Conservation (phyloP, 2,329 filamentous ascomycete species). For the Penicillium sp. region DNA sequence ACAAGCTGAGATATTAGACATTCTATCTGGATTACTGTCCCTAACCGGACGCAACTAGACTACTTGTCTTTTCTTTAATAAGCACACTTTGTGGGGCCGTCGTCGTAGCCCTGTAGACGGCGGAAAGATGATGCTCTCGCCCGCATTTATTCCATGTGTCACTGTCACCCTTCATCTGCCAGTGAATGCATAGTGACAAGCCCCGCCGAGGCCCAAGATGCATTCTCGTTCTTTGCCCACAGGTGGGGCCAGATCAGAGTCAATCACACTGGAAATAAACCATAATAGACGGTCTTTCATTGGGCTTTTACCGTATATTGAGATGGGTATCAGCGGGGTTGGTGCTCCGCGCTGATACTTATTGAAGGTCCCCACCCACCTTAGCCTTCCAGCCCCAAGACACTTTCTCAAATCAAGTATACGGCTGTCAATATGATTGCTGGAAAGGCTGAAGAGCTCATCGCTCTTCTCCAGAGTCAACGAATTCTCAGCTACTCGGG, state of each 20-base stretch:
- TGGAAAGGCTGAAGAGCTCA: constrained; percentile 4
- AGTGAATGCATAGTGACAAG: background rate
- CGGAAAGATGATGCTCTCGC: background rate
- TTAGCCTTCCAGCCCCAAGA: no score
- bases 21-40: background rate
- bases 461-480: background rate
- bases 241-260: background rate
- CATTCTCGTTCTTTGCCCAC: background rate
- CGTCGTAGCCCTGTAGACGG: background rate
- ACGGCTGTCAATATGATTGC: constrained; percentile 1
- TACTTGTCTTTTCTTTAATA: background rate
- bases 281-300: background rate
- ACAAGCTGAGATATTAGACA: background rate
- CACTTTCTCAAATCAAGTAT: no score
- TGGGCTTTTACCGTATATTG: background rate
- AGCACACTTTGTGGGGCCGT: background rate
- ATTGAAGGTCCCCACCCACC: no score
- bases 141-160: background rate
- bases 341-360: background rate
- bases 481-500: background rate
- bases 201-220: background rate
- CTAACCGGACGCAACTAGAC: background rate
- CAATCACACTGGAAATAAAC: background rate
- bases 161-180: background rate
- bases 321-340: background rate